Evolutionary conservation across 164 flowering plant genomes (phyloP).

Genomic region (Akebia trifoliata): DNA sequence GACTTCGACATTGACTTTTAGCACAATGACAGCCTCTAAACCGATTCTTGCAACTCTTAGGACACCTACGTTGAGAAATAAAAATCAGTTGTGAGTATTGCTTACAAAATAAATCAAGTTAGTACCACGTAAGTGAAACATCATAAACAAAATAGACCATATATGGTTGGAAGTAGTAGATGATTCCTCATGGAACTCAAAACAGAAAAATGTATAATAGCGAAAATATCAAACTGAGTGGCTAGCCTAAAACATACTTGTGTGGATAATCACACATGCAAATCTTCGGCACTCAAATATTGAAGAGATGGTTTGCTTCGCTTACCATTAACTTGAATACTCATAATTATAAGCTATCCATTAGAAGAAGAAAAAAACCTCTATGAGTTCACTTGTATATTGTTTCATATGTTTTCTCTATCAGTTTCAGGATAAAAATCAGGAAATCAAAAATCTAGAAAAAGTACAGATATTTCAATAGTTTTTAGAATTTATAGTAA

Average conservation of each 20-base stretch:
- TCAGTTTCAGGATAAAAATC: not conserved
- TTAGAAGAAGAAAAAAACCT: too few species aligned
- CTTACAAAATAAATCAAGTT: not conserved
- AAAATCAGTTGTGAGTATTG: not conserved
- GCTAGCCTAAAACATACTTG: too few species aligned
- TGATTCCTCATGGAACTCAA: too few species aligned
- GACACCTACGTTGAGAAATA: constrained; percentile 48
- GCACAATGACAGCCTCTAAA: constrained; percentile 99
- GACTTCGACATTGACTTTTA: constrained; percentile 98
- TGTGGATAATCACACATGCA: too few species aligned
- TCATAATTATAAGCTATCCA: too few species aligned
- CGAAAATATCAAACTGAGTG: too few species aligned
- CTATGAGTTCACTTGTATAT: too few species aligned
- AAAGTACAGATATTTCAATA: not conserved
- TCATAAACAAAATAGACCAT: not conserved
- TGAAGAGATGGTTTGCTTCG: too few species aligned
- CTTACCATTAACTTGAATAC: too few species aligned
- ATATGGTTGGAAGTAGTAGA: too few species aligned
- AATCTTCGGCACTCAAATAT: too few species aligned
- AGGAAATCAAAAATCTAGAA: not conserved
- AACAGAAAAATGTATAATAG: too few species aligned
- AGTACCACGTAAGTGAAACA: not conserved
- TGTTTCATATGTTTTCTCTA: not conserved
- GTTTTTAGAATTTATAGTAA: not conserved
- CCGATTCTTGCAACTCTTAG: constrained; percentile 91